A percentile compares a stretch with the other conserved stretches of the same genome.
Evolutionary conservation across 2,329 filamentous ascomycete genomes (phyloP).

Genomic region (Neonectria magnoliae): DNA sequence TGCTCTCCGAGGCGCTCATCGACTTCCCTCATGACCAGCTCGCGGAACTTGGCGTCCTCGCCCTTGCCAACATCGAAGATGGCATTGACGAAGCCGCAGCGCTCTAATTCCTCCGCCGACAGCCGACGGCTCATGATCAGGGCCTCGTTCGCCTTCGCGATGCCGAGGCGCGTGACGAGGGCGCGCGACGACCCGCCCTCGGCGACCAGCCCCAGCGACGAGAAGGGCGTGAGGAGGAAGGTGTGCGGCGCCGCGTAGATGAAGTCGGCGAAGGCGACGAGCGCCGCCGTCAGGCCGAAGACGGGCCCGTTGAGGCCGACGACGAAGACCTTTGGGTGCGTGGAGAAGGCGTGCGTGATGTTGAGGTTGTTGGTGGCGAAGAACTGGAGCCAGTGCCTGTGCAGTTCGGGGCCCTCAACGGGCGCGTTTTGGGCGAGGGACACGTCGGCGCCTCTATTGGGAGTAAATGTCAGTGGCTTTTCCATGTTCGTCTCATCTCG

Average conservation of each 20-base stretch:
- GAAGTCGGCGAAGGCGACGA: slow-evolving; percentile 88
- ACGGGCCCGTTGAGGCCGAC: slow-evolving; percentile 92
- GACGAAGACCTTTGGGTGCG: slow-evolving; percentile 92
- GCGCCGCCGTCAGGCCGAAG: slow-evolving; percentile 85
- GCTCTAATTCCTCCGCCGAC: slow-evolving; percentile 75
- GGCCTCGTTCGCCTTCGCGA: slow-evolving; percentile 88
- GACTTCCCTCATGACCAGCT: slow-evolving; percentile 79
- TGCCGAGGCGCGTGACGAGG: slow-evolving; percentile 82
- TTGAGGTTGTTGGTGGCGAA: slow-evolving; percentile 91
- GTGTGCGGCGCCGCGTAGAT: slow-evolving; percentile 85
- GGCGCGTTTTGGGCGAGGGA: slow-evolving; percentile 60
- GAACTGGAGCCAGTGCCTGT: slow-evolving; percentile 68
- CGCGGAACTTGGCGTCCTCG: slow-evolving; percentile 75
- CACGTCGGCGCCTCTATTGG: slow-evolving; percentile 80
- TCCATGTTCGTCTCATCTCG: neutral
- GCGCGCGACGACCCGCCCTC: slow-evolving; percentile 85
- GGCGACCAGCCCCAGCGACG: slow-evolving; percentile 86
- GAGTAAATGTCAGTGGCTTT: slow-evolving; percentile 12
- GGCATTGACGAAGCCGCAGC: slow-evolving; percentile 86
- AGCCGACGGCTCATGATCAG: slow-evolving; percentile 90
- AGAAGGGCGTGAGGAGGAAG: slow-evolving; percentile 92
- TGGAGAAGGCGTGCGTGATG: slow-evolving; percentile 89
- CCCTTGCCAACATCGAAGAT: slow-evolving; percentile 71
- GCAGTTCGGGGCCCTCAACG: slow-evolving; percentile 49
- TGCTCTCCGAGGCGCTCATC: slow-evolving; percentile 83